Conservation (phyloP, 2,329 filamentous ascomycete species). For the Pseudogymnoascus sp. region DNA sequence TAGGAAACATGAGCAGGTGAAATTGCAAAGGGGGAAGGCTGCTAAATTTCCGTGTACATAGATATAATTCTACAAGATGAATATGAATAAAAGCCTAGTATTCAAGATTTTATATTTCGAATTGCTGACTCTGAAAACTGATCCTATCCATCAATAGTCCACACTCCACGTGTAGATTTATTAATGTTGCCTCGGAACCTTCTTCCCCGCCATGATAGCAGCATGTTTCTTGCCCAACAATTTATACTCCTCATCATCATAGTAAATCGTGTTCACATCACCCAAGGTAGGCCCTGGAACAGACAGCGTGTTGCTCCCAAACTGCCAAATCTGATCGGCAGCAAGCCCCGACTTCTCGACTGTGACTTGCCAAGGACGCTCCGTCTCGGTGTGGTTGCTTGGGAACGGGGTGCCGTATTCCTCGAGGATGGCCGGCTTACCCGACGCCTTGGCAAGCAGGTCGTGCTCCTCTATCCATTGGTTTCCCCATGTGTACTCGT, state of each 20-base stretch:
- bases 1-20: too few species aligned
- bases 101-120: too few species aligned
- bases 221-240: slow-evolving; percentile 20
- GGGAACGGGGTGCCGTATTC: slow-evolving; percentile 29
- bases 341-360: slow-evolving; percentile 19
- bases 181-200: not conserved
- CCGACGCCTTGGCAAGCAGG: slow-evolving; percentile 28
- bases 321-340: slow-evolving; percentile 24
- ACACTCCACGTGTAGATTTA: not conserved
- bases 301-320: slow-evolving; percentile 18
- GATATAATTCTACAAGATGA: too few species aligned
- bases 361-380: slow-evolving; percentile 21
- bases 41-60: too few species aligned
- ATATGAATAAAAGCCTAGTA: too few species aligned
- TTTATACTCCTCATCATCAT: slow-evolving; percentile 18
- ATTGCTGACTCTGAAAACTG: too few species aligned
- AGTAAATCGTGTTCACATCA: slow-evolving; percentile 23
- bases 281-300: slow-evolving; percentile 14
- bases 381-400: slow-evolving; percentile 18
- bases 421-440: slow-evolving; percentile 34
- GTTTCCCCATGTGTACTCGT: slow-evolving; percentile 34
- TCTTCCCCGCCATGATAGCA: slow-evolving; percentile 19
- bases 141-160: not conserved
- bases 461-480: slow-evolving; percentile 40
- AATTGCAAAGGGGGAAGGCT: too few species aligned